A percentile compares a stretch with the other conserved stretches of the same genome.
Conservation (phyloP, 2,329 filamentous ascomycete species). For the Cladophialophora psammophila region DNA sequence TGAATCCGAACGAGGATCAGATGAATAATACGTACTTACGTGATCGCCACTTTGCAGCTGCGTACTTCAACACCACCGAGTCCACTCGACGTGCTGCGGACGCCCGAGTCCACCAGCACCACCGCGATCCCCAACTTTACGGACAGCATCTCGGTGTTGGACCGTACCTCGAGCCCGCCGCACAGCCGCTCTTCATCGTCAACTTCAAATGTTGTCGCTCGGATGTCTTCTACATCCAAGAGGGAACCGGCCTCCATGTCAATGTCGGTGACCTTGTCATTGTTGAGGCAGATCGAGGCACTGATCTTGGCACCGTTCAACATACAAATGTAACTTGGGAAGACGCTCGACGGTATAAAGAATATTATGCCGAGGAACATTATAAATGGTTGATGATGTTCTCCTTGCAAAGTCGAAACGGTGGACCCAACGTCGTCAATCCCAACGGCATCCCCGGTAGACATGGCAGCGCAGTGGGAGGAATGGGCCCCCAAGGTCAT, state of each 20-base stretch:
- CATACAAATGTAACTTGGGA: conserved; percentile 88
- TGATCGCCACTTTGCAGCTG: conserved; percentile 50
- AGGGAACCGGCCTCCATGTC: conserved; percentile 89
- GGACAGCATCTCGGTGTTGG: conserved; percentile 38
- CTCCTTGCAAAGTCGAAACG: conserved; percentile 72
- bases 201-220: conserved; percentile 95
- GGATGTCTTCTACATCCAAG: conserved; percentile 96
- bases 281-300: conserved; percentile 94
- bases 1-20: conserved; percentile 41
- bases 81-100: conserved; percentile 47
- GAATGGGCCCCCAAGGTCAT: conserved; percentile 77
- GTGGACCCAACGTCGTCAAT: conserved; percentile 51
- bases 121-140: conserved; percentile 32
- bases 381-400: conserved; percentile 99
- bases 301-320: conserved; percentile 91
- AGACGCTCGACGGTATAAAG: conserved; percentile 85
- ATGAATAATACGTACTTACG: conserved; percentile 51
- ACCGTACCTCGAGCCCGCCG: conserved; percentile 52
- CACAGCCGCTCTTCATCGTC: conserved; percentile 83
- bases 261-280: conserved; percentile 94
- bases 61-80: conserved; percentile 51
- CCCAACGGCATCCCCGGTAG: conserved; percentile 66
- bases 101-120: conserved; percentile 48
- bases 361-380: conserved; percentile 91
- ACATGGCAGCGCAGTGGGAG: conserved; percentile 75